These are phyloP conservation scores for Cyclotella atomus DNA, from an alignment of 108 stramenopile species.

Conservation along the genomic window DNA sequence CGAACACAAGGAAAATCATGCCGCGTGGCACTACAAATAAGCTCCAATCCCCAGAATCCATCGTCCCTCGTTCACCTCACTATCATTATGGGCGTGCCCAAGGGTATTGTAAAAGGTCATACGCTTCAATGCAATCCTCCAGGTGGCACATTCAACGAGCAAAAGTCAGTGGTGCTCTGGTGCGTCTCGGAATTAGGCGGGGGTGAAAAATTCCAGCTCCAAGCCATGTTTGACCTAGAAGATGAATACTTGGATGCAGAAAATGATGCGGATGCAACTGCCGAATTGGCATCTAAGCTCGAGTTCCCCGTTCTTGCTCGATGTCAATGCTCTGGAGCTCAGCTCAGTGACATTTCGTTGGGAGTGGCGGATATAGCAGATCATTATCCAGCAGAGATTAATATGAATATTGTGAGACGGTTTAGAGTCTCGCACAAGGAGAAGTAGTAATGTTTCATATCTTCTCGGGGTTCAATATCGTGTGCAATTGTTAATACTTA, in stretches of 20 bases:
- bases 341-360: slow-evolving; percentile 79
- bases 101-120: slow-evolving; percentile 60
- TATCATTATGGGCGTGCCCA: slow-evolving; percentile 84
- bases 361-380: slow-evolving; percentile 67
- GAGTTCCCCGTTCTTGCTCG: slow-evolving; percentile 83
- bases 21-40: slow-evolving; percentile 86
- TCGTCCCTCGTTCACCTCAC: slow-evolving; percentile 79
- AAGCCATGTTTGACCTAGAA: slow-evolving; percentile 71
- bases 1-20: slow-evolving; percentile 62
- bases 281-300: slow-evolving; percentile 38
- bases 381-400: slow-evolving; percentile 60
- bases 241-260: slow-evolving; percentile 26
- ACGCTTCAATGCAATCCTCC: slow-evolving; percentile 76
- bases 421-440: slow-evolving; percentile 82
- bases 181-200: slow-evolving; percentile 79
- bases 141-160: slow-evolving; percentile 86
- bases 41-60: slow-evolving; percentile 88
- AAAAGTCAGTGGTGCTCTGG: slow-evolving; percentile 84
- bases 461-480: too few relatives aligned
- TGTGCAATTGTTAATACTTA: not conserved
- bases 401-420: slow-evolving; percentile 75
- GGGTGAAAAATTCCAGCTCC: slow-evolving; percentile 90
- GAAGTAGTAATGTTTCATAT: slow-evolving; percentile 11
- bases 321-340: slow-evolving; percentile 82
- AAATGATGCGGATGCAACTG: slow-evolving; percentile 23